phyloP scores from a whole-genome alignment of 495 filamentous ascomycete genomes.

The Aspergillus sclerotiicarbonarius region DNA sequence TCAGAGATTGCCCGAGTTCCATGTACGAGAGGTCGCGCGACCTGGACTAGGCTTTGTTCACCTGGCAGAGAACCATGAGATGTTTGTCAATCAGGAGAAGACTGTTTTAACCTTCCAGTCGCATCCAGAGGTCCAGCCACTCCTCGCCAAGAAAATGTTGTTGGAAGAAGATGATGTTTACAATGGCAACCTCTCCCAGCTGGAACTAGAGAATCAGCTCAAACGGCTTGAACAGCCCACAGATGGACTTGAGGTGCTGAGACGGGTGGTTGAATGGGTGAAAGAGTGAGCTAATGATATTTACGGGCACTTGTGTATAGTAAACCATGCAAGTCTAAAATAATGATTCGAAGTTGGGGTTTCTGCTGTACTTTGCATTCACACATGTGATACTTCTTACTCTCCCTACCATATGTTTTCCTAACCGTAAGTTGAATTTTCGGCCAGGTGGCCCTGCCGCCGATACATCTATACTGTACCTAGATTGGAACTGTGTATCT shows the following conservation, averaged over 20 bases:
- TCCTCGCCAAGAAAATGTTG: constrained; percentile 14
- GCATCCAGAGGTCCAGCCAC: constrained; percentile 9
- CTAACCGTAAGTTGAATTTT: no score
- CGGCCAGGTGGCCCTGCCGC: no score
- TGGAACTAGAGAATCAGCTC: neutral
- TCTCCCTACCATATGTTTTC: no score
- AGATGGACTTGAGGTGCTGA: neutral
- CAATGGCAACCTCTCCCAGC: constrained; percentile 6
- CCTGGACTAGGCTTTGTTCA: neutral
- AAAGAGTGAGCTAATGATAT: neutral
- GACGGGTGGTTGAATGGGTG: neutral
- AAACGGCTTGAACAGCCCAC: neutral
- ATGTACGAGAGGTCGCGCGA: constrained; percentile 10
- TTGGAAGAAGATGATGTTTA: constrained; percentile 16
- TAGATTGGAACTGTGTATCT: no score
- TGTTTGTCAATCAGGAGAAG: constrained; percentile 9
- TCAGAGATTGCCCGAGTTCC: constrained; percentile 4
- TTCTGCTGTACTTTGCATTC: no score
- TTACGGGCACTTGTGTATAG: no score
- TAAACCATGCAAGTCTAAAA: no score
- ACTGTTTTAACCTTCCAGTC: constrained; percentile 14
- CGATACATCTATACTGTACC: no score
- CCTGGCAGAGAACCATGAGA: constrained; percentile 12
- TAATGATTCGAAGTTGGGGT: no score
- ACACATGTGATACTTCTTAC: no score